Conservation (phyloP, 2,329 filamentous ascomycete species). For the Gliomastix tumulicola region DNA sequence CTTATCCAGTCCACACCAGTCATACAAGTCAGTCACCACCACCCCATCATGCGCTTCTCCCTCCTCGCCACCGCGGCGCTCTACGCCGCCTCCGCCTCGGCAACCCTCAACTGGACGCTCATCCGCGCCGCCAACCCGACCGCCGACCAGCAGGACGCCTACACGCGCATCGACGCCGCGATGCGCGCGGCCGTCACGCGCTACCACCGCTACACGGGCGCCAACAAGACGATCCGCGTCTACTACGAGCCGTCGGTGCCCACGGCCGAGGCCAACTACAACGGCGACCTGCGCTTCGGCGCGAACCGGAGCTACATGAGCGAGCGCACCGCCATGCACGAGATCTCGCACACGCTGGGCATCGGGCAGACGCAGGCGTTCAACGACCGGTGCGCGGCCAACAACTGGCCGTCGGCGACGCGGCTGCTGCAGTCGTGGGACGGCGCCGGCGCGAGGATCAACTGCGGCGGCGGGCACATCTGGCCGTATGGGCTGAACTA, state of each 20-base stretch:
- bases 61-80: constrained; percentile 16
- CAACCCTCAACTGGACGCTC: constrained; percentile 28
- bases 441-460: constrained; percentile 24
- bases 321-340: constrained; percentile 39
- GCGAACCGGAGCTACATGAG: constrained; percentile 37
- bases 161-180: constrained; percentile 31
- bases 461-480: constrained; percentile 29
- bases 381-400: constrained; percentile 25
- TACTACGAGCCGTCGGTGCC: constrained; percentile 33
- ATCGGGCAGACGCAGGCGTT: constrained; percentile 36
- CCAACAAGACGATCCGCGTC: constrained; percentile 29
- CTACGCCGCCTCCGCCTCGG: constrained; percentile 23
- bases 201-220: constrained; percentile 23
- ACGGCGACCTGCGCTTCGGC: constrained; percentile 39
- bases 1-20: no score
- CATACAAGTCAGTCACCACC: no score
- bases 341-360: constrained; percentile 39
- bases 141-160: constrained; percentile 33
- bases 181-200: constrained; percentile 32
- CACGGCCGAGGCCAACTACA: constrained; percentile 37
- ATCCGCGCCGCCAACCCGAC: constrained; percentile 29
- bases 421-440: constrained; percentile 32
- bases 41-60: constrained; percentile 23
- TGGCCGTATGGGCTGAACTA: constrained; percentile 35
- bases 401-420: constrained; percentile 32